These are phyloP conservation scores for Boletus reticuloceps DNA, from an alignment of 768 basidiomycete species.

Conservation along the genomic window DNA sequence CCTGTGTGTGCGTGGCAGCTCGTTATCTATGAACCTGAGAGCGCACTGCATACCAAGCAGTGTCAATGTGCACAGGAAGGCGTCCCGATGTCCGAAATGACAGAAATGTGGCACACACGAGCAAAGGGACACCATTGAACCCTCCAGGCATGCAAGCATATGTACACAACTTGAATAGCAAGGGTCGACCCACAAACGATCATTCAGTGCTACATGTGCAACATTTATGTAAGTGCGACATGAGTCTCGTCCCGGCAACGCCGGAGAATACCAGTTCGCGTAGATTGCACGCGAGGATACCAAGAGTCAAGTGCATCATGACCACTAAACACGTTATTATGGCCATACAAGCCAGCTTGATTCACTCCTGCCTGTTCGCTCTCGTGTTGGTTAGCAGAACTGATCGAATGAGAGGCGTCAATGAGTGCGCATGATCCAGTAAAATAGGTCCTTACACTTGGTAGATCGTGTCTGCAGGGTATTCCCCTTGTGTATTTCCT, in stretches of 20 bases:
- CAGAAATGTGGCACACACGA: constrained; percentile 25
- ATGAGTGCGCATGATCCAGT: not conserved
- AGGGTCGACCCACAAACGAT: not conserved
- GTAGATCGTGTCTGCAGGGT: constrained; percentile 4
- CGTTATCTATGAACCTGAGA: not conserved
- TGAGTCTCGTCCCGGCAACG: not conserved
- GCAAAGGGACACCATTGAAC: constrained; percentile 11
- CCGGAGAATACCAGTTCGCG: not conserved
- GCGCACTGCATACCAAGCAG: constrained; percentile 1
- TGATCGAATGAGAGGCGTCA: constrained; percentile 3
- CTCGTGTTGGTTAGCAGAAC: constrained; percentile 5
- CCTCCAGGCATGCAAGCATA: not conserved
- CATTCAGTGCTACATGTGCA: not conserved
- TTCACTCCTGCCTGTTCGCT: constrained; percentile 9
- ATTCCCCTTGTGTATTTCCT: constrained; percentile 1
- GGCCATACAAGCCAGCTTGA: constrained; percentile 5
- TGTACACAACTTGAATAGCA: not conserved
- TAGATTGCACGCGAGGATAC: not conserved
- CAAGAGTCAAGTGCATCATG: constrained; percentile 6
- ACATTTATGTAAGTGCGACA: constrained; percentile 6
- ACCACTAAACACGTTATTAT: constrained; percentile 11
- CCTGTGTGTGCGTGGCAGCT: constrained; percentile 1
- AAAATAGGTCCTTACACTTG: constrained; percentile 7
- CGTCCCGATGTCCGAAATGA: constrained; percentile 14
- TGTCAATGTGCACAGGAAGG: constrained; percentile 13